phyloP scores from a whole-genome alignment of 345 rosid genomes.

The Dovyalis caffra region DNA sequence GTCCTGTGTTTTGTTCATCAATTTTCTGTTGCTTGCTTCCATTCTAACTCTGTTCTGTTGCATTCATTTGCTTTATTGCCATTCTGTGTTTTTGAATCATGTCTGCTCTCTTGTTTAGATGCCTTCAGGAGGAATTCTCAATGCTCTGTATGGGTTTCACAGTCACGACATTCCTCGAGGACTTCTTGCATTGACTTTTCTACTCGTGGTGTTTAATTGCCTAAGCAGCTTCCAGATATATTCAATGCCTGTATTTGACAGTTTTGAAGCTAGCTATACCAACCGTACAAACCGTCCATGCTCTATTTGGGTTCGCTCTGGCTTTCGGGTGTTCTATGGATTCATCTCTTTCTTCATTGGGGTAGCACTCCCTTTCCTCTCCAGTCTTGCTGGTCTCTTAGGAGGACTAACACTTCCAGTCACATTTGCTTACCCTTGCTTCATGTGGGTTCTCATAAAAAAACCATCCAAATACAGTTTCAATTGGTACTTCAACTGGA shows the following conservation, averaged over 20 bases:
- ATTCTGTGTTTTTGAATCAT: no score
- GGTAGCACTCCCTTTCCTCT: conserved; percentile 85
- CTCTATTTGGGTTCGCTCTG: conserved; percentile 91
- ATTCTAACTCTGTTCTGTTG: not conserved
- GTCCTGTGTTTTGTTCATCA: no score
- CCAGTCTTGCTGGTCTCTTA: conserved; percentile 84
- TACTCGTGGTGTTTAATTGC: conserved; percentile 88
- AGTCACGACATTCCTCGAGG: conserved; percentile 85
- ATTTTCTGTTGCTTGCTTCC: not conserved
- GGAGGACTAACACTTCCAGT: conserved; percentile 96
- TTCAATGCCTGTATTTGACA: conserved; percentile 94
- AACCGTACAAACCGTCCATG: conserved; percentile 92
- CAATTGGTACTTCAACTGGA: conserved; percentile 95
- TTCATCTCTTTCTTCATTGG: conserved; percentile 86
- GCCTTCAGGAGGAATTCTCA: conserved; percentile 91
- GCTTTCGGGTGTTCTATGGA: conserved; percentile 85
- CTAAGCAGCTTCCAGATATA: conserved; percentile 95
- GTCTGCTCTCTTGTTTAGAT: conserved; percentile 41
- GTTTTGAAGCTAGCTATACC: conserved; percentile 95
- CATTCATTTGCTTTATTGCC: no score
- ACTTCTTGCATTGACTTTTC: conserved; percentile 79
- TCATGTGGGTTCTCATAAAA: conserved; percentile 95
- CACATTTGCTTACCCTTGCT: conserved; percentile 97
- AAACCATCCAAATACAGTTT: conserved; percentile 81
- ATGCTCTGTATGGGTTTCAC: conserved; percentile 81